These are phyloP conservation scores for Hortaea werneckii DNA, from an alignment of 2,329 filamentous ascomycete species.

Conservation along the genomic window DNA sequence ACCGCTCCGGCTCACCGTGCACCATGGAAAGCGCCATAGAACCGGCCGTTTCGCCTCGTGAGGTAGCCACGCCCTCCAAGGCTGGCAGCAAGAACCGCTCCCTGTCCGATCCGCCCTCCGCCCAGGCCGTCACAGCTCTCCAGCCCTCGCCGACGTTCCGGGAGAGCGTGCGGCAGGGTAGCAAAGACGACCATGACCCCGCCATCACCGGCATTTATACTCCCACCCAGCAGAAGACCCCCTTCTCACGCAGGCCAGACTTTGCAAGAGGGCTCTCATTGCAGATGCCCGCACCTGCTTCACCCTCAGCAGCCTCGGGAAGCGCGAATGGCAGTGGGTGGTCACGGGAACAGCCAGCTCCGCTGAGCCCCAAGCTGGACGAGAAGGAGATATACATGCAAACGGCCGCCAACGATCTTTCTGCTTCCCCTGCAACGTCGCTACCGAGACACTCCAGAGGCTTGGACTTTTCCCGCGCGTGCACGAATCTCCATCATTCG, in stretches of 20 bases:
- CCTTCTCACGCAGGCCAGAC: conserved; percentile 46
- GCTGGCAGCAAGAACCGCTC: conserved; percentile 29
- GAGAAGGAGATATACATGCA: conserved; percentile 33
- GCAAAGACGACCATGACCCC: conserved; percentile 37
- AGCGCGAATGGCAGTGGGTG: not conserved
- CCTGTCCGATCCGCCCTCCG: conserved; percentile 34
- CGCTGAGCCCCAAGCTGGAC: conserved; percentile 15
- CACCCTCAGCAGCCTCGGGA: not conserved
- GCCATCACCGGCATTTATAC: conserved; percentile 32
- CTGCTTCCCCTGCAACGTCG: conserved; percentile 65
- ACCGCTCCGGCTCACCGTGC: not conserved
- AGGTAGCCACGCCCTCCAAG: not conserved
- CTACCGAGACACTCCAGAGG: conserved; percentile 81
- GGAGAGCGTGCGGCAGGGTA: conserved; percentile 22
- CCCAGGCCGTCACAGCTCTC: conserved; percentile 17
- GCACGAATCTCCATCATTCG: conserved; percentile 90
- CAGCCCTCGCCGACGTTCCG: conserved; percentile 37
- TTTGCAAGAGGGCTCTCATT: conserved; percentile 57
- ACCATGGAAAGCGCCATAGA: conserved; percentile 2
- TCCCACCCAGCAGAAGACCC: not conserved
- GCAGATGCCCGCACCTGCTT: conserved; percentile 47
- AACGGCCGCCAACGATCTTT: conserved; percentile 37
- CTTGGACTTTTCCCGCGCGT: conserved; percentile 84
- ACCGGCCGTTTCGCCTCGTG: not conserved
- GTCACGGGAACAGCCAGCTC: not conserved